Base-by-base conservation (phyloP, 208 protist genomes). In the Acanthamoeba divionensis region DNA sequence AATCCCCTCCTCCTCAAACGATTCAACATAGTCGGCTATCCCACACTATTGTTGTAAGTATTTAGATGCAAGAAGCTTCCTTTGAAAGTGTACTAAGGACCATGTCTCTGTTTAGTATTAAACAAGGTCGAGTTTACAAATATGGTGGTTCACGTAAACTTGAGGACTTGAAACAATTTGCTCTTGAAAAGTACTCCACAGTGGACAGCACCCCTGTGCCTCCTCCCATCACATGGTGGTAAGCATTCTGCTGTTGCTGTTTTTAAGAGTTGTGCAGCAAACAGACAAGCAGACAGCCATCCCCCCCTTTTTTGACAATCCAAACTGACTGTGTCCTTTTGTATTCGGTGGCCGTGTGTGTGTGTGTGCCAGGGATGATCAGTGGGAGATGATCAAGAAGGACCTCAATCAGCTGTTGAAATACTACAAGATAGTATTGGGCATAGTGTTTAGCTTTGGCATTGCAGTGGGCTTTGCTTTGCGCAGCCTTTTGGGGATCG, bases 21-120 rank as follows among this genome's bases (percentile, higher is more conserved):
- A 10, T 83, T 83, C 45, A 63, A 31, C 41, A 75, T 89, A 31
- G 71, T n/a, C 31, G 57, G 60, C 57, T 89, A 55, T 21, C 82
- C 82, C 36, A 75, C 82, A 12, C 52, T 89, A 21, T 12, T 75
- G 57, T 89, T 89, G 82, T 89, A 73, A 24, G 31, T 52, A 8
- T 44, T 0, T 8, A 36, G n/a, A 2, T 44, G 13, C 66, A 75
- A 4, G n/a, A 26, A 33, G 31, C 26, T 12, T 41, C 38, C 13
- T 26, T 15, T 26, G 24, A 15, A 8, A 9, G 10, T 79, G 12
- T 79, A 24, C 52, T 60, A n/a, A 60, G 18, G 69, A 6, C 10
- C 38, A 21, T 29, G 38, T 41, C 10, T 15, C 4, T 50, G 65
- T 8, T 15, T 9, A 89, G 82, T 48, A 55, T 89, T 38, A 89